Base-by-base conservation (phyloP, 257 asterid species). In the Fraxinus quadrangulata region DNA sequence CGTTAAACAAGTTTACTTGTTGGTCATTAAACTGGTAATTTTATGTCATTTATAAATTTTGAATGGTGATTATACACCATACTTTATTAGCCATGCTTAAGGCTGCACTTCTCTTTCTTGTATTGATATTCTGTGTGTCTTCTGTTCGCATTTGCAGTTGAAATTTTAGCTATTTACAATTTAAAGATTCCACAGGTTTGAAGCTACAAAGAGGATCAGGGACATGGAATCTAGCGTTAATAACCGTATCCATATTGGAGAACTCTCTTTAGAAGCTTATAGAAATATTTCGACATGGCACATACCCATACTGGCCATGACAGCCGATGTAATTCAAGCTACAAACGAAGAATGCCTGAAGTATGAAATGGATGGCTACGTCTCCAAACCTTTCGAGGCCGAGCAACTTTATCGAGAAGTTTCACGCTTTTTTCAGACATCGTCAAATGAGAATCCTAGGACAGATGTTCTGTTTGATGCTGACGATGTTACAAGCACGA, bases 321-420 rank as follows among this genome's bases (percentile, higher is more conserved):
- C 99, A 0, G 99, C 99, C 7, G 97, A 95, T 14, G 99, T 95
- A 40, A 87, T 95, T 84, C 98, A 93, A 72, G 99, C 98, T 7
- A 93, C 99, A 26, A 79, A 80, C 31, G 97, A 93, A 77, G 83
- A 77, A 75, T 95, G 99, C 83, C 83, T 81, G 71, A 80, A 34
- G 75, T 73, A 82, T 74, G 90, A 88, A 76, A 95, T 95, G 99
- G 97, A 95, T 79, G 99, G 99, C 33, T 95, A 92, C 21, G 97
- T 95, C 23, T 87, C 98, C 12, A 95, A 93, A 75, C 99, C 99
- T 14, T 95, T 95, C 21, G 98, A 95, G 33, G 97, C 99, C 0
- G 98, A 95, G 80, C 99, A 92, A 74, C 97, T 95, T 51, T 93
- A 92, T 82, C 84, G 92, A 70, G 99, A 93, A 83, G 96, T 88